Evolutionary conservation across 1,284 basidiomycete genomes (phyloP).

Genomic region (Ceratobasidium sp.): DNA sequence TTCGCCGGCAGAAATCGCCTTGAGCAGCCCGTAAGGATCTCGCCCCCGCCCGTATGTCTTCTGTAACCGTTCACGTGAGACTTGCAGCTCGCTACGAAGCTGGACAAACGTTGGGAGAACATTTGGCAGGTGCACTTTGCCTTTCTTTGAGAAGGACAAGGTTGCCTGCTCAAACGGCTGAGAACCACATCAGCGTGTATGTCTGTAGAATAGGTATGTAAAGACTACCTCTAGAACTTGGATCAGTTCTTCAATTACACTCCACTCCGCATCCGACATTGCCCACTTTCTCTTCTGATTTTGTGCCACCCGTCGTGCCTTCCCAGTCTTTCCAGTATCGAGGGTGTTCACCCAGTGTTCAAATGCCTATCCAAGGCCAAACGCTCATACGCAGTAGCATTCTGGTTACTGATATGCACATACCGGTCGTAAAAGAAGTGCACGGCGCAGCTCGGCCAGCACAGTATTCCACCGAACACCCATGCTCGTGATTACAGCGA

Average conservation of each 20-base stretch:
- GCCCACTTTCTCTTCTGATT: not conserved
- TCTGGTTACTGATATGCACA: not conserved
- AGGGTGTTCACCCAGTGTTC: conserved; percentile 3
- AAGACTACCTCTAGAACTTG: conserved; percentile 1
- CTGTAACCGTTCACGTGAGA: not conserved
- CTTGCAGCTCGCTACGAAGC: not conserved
- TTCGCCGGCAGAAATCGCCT: not conserved
- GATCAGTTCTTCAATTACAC: not conserved
- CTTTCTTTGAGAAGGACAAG: not conserved
- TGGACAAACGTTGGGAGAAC: conserved; percentile 11
- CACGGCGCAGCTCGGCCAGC: not conserved
- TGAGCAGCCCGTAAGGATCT: not conserved
- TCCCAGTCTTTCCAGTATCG: conserved; percentile 9
- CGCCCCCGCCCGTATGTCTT: not conserved
- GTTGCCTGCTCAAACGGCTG: conserved; percentile 9
- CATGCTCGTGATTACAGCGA: conserved; percentile 20
- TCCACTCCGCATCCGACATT: conserved; percentile 1
- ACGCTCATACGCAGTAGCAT: too few species aligned
- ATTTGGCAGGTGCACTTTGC: not conserved
- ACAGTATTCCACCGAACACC: conserved; percentile 1
- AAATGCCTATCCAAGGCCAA: not conserved
- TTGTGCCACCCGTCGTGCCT: not conserved
- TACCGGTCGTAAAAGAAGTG: not conserved
- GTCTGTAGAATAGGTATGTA: not conserved
- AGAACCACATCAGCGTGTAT: not conserved